Percentiles rank a stretch among this genome's conserved stretches.
These are phyloP conservation scores for Theobroma cacao DNA, from an alignment of 345 rosid species.

Conservation along the genomic window DNA sequence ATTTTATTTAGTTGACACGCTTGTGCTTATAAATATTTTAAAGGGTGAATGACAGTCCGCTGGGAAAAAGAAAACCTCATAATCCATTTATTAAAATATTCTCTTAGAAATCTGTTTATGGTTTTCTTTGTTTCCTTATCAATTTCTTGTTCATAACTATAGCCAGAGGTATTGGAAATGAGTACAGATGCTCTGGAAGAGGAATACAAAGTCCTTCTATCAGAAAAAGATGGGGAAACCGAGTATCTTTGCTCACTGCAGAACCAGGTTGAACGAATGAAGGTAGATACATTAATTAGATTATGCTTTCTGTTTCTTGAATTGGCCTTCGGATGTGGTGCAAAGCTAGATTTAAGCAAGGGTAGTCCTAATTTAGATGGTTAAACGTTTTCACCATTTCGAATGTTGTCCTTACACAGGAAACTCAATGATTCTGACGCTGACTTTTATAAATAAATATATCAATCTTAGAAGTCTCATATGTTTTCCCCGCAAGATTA, in stretches of 20 bases:
- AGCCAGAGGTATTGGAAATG: slow-evolving; percentile 62
- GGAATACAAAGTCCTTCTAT: slow-evolving; percentile 46
- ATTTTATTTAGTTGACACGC: neutral
- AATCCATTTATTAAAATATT: neutral
- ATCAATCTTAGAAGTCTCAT: neutral
- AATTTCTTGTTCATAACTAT: slow-evolving; percentile 13
- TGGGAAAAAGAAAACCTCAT: too few relatives aligned
- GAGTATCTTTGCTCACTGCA: slow-evolving; percentile 51
- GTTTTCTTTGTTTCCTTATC: neutral
- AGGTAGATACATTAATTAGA: slow-evolving; percentile 33
- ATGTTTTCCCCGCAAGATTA: slow-evolving; percentile 1
- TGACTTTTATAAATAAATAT: neutral
- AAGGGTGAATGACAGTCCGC: neutral
- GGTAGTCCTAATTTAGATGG: neutral
- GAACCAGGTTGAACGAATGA: slow-evolving; percentile 48
- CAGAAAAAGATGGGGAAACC: slow-evolving; percentile 57
- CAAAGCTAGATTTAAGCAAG: slow-evolving; percentile 4
- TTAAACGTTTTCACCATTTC: neutral
- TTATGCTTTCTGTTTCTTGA: neutral
- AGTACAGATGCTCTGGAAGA: slow-evolving; percentile 49
- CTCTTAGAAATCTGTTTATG: neutral
- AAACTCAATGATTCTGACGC: neutral
- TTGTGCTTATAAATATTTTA: neutral
- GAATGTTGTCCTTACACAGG: neutral
- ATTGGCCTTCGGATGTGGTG: neutral